Evolutionary conservation across 2,329 filamentous ascomycete species (phyloP), one percentile per base, ranked within the genome.

Genomic region (Clarireedia hainanense): DNA sequence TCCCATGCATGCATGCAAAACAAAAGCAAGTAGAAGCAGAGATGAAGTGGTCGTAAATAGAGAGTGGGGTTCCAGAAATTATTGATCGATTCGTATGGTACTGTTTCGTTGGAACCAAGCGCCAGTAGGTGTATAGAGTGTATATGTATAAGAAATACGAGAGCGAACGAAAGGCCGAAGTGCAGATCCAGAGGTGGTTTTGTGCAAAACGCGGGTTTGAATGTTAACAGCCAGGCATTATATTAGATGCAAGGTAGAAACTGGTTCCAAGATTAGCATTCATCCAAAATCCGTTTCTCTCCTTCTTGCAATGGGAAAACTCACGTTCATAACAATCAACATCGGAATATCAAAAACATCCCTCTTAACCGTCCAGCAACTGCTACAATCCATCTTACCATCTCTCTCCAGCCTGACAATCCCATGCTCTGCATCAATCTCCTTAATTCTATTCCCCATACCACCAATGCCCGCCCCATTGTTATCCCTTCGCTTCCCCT

Each of bases 291-390:
- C 5, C 2, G 14, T 14, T 9, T 39, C 37, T 14, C 4, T 4
- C 14, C 34, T 14, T 4, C 4, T n/a, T 17, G 9, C 5, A 30
- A n/a, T 45, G 52, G 36, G 26, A 20, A 53, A 7, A 85, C 91
- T 86, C 72, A 96, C 94, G 75, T 96, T 96, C 77, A 97, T 92
- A 68, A 96, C 89, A 71, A 97, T 95, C 75, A 97, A 79, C 90
- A 96, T 96, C 23, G 94, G 94, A 72, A 97, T 96, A 74, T 97
- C 92, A 74, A 97, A 97, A 42, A 94, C 89, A 71, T 99, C 94
- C 61, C 92, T 80, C 75, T 96, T 96, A 60, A 97, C 91, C 61
- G 89, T 92, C 91, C 92, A 97, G 75, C 89, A 95, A 73, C 95
- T 96, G 66, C 88, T 91, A 75, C 91, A 96, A 69, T 95, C 89